These are phyloP conservation scores for Saccharum spontaneum DNA, from an alignment of 176 grass and related monocot genomes.

Conservation along the genomic window DNA sequence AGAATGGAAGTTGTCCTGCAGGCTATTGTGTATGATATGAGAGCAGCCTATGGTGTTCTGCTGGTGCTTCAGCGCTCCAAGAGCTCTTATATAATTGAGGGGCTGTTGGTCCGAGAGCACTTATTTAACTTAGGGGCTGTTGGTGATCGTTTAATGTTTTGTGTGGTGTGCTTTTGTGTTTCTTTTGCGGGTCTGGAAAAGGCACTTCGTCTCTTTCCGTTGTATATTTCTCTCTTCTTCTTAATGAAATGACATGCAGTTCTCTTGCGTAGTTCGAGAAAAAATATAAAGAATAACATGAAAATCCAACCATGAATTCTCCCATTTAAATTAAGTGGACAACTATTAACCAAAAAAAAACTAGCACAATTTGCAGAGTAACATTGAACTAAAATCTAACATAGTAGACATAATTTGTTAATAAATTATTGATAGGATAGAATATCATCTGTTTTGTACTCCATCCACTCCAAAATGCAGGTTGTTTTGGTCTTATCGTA, in stretches of 20 bases:
- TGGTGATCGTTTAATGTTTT: too few relatives aligned
- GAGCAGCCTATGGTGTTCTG: too few relatives aligned
- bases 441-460: neutral
- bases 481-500: neutral
- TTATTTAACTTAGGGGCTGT: too few relatives aligned
- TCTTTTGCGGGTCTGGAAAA: too few relatives aligned
- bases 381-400: neutral
- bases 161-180: too few relatives aligned
- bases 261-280: neutral
- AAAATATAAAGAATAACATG: neutral
- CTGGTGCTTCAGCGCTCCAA: too few relatives aligned
- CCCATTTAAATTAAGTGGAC: neutral
- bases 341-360: neutral
- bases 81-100: too few relatives aligned
- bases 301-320: neutral
- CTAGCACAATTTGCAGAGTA: neutral
- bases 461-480: neutral
- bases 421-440: neutral
- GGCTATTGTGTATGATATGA: too few relatives aligned
- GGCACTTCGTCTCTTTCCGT: too few relatives aligned
- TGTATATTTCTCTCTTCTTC: too few relatives aligned
- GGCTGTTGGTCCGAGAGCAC: too few relatives aligned
- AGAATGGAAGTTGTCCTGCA: too few relatives aligned
- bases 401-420: neutral
- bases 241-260: neutral